Evolutionary conservation across 495 filamentous ascomycete genomes (phyloP).

Genomic region (Annulohypoxylon stygium): DNA sequence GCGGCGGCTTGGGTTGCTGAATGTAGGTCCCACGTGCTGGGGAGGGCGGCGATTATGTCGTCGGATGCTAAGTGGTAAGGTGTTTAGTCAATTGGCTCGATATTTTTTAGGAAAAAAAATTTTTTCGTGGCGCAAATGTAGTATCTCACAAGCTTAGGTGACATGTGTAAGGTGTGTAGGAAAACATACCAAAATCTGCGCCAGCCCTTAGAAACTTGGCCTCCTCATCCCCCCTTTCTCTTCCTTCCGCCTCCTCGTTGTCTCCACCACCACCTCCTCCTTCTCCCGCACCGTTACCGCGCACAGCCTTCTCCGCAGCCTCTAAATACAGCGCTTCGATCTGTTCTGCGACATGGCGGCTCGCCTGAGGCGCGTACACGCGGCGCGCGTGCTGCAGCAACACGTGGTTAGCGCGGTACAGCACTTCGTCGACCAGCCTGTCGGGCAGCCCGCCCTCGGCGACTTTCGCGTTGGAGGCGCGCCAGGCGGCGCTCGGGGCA

Average conservation of each 20-base stretch:
- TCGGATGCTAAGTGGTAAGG: slow-evolving; percentile 53
- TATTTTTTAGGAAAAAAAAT: background rate
- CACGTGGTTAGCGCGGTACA: slow-evolving; percentile 71
- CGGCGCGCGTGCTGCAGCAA: slow-evolving; percentile 77
- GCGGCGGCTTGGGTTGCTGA: slow-evolving; percentile 48
- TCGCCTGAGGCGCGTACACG: slow-evolving; percentile 79
- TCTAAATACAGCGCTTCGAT: slow-evolving; percentile 80
- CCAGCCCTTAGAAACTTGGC: slow-evolving; percentile 50
- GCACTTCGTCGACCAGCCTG: slow-evolving; percentile 60
- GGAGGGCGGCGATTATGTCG: slow-evolving; percentile 58
- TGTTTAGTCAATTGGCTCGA: slow-evolving; percentile 42
- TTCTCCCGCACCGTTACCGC: slow-evolving; percentile 44
- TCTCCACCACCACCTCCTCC: slow-evolving; percentile 58
- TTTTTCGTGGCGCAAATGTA: background rate
- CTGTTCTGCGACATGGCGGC: slow-evolving; percentile 85
- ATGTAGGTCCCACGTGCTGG: slow-evolving; percentile 55
- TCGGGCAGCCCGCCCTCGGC: slow-evolving; percentile 69
- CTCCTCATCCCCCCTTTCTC: slow-evolving; percentile 50
- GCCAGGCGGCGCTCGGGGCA: slow-evolving; percentile 70
- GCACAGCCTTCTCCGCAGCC: slow-evolving; percentile 55
- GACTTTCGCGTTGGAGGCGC: slow-evolving; percentile 57
- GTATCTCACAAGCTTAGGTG: slow-evolving; percentile 18
- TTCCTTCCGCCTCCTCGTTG: slow-evolving; percentile 59
- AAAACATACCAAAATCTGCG: slow-evolving; percentile 57
- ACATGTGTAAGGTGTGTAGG: background rate